Evolutionary conservation across 345 rosid species (phyloP), one percentile per base, ranked within the genome.

Genomic region (Eutrema japonicum): DNA sequence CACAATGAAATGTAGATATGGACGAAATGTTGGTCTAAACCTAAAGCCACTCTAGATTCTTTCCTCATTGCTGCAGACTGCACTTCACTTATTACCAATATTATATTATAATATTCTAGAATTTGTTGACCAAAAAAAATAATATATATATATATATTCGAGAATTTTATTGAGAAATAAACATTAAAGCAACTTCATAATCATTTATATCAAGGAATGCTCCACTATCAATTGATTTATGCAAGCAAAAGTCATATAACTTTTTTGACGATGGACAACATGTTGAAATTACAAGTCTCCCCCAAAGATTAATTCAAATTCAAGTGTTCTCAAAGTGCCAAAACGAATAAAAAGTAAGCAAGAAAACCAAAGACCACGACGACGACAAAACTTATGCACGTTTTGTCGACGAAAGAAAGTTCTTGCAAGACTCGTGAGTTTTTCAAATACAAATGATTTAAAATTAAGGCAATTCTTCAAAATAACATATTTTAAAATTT

Each of bases 301-400:
- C 3, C 2, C 11, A 43, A 52, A 50, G 75, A 61, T 42, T 60
- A 14, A 71, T 61, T 71, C 60, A 60, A 59, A 58, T 70, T n/a
- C 57, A 47, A 22, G 40, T 53, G 22, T 13, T 13, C 36, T 22
- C 5, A 45, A 70, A 27, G 11, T 35, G 29, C 64, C 42, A 70
- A 55, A 32, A 10, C 11, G 3, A 47, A 32, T 30, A 16, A 6
- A 14, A 4, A 8, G 12, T 37, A 57, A 13, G 59, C 40, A 8
- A 51, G 12, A 43, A 61, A 63, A 18, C 54, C 63, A 62, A 62
- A 51, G 63, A 62, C 54, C 47, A 72, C 46, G 61, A 51, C 61
- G 75, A 61, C 4, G 63, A 62, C 27, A 69, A 55, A 55, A 18
- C 45, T 54, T 30, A 54, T 30, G 53, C 72, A 68, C 64, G 72